phyloP scores from a whole-genome alignment of 23 red algal species.

The Gracilaria domingensis region DNA sequence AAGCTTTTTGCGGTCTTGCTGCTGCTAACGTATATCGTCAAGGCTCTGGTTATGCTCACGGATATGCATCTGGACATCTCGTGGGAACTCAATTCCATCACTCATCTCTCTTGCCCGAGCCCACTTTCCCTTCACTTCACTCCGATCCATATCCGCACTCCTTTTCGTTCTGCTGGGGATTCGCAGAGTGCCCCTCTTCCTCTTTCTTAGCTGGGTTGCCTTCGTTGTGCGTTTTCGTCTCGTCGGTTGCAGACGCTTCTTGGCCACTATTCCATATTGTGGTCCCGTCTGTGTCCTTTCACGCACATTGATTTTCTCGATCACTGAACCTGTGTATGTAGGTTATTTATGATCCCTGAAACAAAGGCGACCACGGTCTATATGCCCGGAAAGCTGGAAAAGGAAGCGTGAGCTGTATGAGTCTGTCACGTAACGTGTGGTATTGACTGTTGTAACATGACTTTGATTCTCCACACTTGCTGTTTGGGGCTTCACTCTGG shows the following conservation, averaged over 20 bases:
- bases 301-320: neutral
- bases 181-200: neutral
- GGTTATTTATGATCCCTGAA: neutral
- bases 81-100: neutral
- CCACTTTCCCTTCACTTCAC: neutral
- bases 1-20: neutral
- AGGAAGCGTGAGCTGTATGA: neutral
- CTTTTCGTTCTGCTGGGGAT: slow-evolving; percentile 26
- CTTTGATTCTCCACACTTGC: neutral
- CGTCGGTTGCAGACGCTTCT: neutral
- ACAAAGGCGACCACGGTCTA: neutral
- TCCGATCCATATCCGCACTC: neutral
- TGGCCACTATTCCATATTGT: neutral
- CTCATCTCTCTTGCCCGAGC: neutral
- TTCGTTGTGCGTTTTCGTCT: neutral
- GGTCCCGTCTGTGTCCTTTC: neutral
- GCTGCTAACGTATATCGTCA: neutral
- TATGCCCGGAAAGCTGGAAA: neutral
- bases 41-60: neutral
- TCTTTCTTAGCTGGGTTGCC: neutral
- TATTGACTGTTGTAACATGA: neutral
- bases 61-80: neutral
- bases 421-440: neutral
- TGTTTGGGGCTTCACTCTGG: neutral
- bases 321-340: neutral